These are phyloP conservation scores for Phytophthora cryptogea DNA, from an alignment of 352 stramenopile species.

Conservation along the genomic window DNA sequence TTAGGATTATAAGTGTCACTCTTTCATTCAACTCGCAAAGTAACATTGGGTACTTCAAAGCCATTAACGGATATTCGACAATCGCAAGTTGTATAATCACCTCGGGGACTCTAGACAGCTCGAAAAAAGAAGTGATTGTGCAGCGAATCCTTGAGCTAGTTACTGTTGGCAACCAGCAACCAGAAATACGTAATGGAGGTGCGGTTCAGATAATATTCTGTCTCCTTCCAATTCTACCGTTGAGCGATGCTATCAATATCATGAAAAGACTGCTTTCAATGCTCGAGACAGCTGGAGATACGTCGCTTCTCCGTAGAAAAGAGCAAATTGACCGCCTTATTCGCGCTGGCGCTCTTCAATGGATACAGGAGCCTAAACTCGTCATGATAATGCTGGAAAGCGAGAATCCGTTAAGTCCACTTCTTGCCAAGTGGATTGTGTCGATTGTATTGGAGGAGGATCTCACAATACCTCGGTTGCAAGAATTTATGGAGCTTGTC, in stretches of 20 bases:
- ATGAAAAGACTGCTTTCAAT: conserved; percentile 53
- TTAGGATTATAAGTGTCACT: conserved; percentile 53
- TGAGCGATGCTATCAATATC: conserved; percentile 27
- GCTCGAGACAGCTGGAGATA: conserved; percentile 43
- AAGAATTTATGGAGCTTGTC: conserved; percentile 57
- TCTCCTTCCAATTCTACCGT: conserved; percentile 45
- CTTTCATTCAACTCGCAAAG: conserved; percentile 36
- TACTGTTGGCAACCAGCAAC: conserved; percentile 39
- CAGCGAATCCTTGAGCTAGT: conserved; percentile 68
- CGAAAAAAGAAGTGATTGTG: conserved; percentile 40
- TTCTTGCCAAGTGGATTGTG: conserved; percentile 46
- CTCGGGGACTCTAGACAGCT: conserved; percentile 50
- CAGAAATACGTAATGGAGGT: conserved; percentile 64
- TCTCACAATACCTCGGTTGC: conserved; percentile 51
- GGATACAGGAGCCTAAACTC: conserved; percentile 50
- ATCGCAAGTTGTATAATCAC: conserved; percentile 63
- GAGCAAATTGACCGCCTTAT: conserved; percentile 56
- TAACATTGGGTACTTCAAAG: conserved; percentile 45
- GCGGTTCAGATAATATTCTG: conserved; percentile 59
- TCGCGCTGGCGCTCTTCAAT: conserved; percentile 55
- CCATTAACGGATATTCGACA: conserved; percentile 47
- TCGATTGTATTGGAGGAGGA: conserved; percentile 51
- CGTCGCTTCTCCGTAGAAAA: conserved; percentile 49
- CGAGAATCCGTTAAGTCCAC: conserved; percentile 36
- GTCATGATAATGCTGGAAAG: conserved; percentile 29